A percentile compares a stretch with the other conserved stretches of the same genome.
Conservation (phyloP, 805 yeast species). For the Saturnispora halmiae region DNA sequence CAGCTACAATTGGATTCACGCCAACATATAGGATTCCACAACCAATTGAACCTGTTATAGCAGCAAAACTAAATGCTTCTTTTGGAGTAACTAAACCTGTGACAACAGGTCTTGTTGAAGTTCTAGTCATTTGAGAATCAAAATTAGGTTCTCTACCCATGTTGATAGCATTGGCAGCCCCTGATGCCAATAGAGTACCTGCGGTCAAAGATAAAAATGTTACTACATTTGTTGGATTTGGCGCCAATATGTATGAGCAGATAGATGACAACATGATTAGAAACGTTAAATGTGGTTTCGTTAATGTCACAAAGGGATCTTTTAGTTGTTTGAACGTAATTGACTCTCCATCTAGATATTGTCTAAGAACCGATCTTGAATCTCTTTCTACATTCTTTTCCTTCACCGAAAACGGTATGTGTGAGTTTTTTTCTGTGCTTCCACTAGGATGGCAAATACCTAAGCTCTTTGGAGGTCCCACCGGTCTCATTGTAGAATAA, state of each 20-base stretch:
- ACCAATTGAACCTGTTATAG: constrained; percentile 62
- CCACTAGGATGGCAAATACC: background rate
- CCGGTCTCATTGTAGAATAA: background rate
- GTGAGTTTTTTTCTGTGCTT: constrained; percentile 6
- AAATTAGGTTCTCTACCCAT: constrained; percentile 94
- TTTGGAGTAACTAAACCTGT: constrained; percentile 64
- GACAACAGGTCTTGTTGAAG: constrained; percentile 84
- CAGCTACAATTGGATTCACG: constrained; percentile 78
- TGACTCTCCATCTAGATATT: constrained; percentile 21
- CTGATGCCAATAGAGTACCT: constrained; percentile 84
- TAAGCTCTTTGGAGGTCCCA: background rate
- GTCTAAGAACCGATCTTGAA: constrained; percentile 19
- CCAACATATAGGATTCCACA: constrained; percentile 61
- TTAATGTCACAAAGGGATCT: constrained; percentile 65
- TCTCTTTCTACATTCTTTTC: constrained; percentile 25
- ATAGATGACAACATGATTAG: constrained; percentile 86
- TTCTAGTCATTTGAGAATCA: constrained; percentile 81
- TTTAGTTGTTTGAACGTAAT: constrained; percentile 31
- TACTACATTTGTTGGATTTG: constrained; percentile 64
- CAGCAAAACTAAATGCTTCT: constrained; percentile 80
- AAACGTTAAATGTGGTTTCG: constrained; percentile 84
- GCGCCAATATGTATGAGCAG: constrained; percentile 89
- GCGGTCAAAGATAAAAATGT: constrained; percentile 64
- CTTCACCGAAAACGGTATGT: constrained; percentile 51
- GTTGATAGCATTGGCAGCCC: constrained; percentile 93